A percentile compares a stretch with the other conserved stretches of the same genome.
These are phyloP conservation scores for Pouteria glomerata DNA, from an alignment of 148 eudicot genomes.

Conservation along the genomic window DNA sequence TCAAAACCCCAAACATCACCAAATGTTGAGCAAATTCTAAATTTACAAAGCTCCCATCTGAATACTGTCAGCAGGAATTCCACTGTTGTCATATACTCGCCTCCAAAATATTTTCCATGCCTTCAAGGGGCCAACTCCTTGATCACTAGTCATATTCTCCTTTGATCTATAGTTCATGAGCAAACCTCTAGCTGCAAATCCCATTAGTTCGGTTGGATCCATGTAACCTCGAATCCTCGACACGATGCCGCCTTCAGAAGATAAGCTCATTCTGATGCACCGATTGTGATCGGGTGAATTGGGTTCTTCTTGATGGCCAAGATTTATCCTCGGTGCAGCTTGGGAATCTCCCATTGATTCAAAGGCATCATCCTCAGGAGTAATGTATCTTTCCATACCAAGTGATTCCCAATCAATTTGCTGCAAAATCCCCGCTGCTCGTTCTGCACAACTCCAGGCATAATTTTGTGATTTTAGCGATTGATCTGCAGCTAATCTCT, in stretches of 20 bases:
- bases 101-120: conserved; percentile 54
- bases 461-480: conserved; percentile 28
- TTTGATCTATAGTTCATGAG: conserved; percentile 16
- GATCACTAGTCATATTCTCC: conserved; percentile 17
- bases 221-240: conserved; percentile 50
- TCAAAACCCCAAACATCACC: too few relatives aligned
- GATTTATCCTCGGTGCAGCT: conserved; percentile 9
- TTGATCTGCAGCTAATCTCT: conserved; percentile 53
- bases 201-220: conserved; percentile 49
- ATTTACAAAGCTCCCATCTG: too few relatives aligned
- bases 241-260: conserved; percentile 35
- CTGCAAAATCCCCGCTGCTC: conserved; percentile 49
- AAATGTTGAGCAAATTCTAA: too few relatives aligned
- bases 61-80: not conserved
- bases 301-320: conserved; percentile 17
- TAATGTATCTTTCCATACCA: conserved; percentile 39
- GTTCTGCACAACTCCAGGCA: conserved; percentile 26
- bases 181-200: conserved; percentile 71
- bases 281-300: conserved; percentile 20
- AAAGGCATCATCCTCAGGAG: conserved; percentile 19
- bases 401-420: conserved; percentile 71
- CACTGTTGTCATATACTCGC: conserved; percentile 11
- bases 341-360: conserved; percentile 9
- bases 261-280: conserved; percentile 17
- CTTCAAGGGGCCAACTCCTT: conserved; percentile 35